phyloP scores from a whole-genome alignment of 179 eudicot genomes.

The Silene vulgaris region DNA sequence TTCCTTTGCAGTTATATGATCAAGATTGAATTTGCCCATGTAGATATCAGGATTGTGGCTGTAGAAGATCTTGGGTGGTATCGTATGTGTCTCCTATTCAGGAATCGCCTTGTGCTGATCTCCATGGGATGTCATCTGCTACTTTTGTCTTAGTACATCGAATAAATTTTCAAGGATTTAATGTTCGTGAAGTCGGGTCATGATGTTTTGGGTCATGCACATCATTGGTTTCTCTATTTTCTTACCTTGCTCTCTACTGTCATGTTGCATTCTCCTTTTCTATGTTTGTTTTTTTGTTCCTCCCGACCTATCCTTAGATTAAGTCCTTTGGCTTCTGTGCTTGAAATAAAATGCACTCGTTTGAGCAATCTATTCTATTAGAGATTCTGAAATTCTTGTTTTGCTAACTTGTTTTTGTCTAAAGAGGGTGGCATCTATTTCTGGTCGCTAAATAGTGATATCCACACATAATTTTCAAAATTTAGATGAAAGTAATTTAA shows the following conservation, averaged over 20 bases:
- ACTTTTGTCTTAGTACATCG: slow-evolving; percentile 17
- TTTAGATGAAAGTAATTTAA: too few relatives aligned
- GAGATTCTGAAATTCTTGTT: background rate
- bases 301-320: too few relatives aligned
- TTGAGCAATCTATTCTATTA: slow-evolving; percentile 9
- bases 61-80: slow-evolving; percentile 3
- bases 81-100: background rate
- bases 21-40: slow-evolving; percentile 10
- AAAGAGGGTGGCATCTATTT: background rate
- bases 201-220: slow-evolving; percentile 4
- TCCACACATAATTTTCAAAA: too few relatives aligned
- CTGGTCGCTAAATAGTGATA: background rate
- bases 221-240: background rate
- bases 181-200: slow-evolving; percentile 13
- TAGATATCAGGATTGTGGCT: slow-evolving; percentile 18
- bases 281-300: background rate
- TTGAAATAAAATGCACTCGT: slow-evolving; percentile 12
- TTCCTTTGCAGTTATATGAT: slow-evolving; percentile 17
- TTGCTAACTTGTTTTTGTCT: slow-evolving; percentile 5
- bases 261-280: background rate
- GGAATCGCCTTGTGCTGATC: slow-evolving; percentile 15
- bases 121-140: slow-evolving; percentile 17
- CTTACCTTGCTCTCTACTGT: background rate
- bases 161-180: slow-evolving; percentile 14
- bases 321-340: background rate